Evolutionary conservation across 2,329 filamentous ascomycete genomes (phyloP), one percentile per base, ranked within the genome.

Genomic region (Phoma sp.): DNA sequence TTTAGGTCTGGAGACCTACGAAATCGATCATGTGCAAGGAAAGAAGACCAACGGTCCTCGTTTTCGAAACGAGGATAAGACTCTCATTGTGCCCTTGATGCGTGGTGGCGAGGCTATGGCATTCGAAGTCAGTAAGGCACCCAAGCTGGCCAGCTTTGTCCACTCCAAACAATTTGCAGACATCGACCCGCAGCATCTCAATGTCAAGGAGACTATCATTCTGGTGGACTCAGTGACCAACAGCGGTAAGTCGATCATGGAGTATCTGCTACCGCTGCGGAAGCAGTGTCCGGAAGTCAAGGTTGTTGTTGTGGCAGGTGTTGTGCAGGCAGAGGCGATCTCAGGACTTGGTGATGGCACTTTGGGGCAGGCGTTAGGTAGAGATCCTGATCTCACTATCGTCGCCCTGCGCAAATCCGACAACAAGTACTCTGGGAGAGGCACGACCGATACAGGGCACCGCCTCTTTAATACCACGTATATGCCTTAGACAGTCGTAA

Each of bases 191-290:
- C 36, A 78, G 1, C 78, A 84, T 60, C 9, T 87, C 0, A 5
- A 52, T 8, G 69, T 62, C 2, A 66, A 72, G 39, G 43, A 52
- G 11, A 80, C 72, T 0, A 63, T 86, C 0, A 59, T 88, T 1
- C 66, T 88, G 3, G 83, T 87, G 1, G 86, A 87, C 63, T 84
- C 81, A 0, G 83, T 87, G 1, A 69, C 87, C n/a, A 86, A 88
- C 57, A 84, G 64, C 27, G 83, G 85, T 4, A 77, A 77, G 45
- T 78, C 80, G 0, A 63, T 85, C 4, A 52, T 79, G 1, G 64
- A 80, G 1, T 86, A 18, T 2, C 18, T 18, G 18, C 18, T 18
- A 18, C 18, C 18, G 18, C 18, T 18, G 18, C 18, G 18, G 18
- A 18, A 18, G 18, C 18, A 18, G 18, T 18, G 18, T 18, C 18